Base-by-base conservation (phyloP, 2,329 filamentous ascomycete genomes). In the Penicillium sp. region DNA sequence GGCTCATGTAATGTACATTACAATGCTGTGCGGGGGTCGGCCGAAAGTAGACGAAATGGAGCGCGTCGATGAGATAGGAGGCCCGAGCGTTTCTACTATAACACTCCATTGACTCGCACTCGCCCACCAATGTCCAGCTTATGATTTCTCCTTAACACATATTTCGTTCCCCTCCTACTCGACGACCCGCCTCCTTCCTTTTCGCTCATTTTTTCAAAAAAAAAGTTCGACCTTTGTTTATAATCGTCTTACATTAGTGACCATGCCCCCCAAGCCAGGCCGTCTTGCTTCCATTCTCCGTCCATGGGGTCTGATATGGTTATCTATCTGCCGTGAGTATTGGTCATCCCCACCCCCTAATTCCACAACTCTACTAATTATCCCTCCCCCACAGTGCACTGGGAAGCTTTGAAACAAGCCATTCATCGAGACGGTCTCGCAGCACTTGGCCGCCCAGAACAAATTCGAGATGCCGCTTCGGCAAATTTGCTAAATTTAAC, bases 391-490 rank as follows among this genome's bases (percentile, higher is more conserved):
- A 50, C 19, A 66, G 63, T 67, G 9, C 63, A 67, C 53, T 66
- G 51, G 50, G 45, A 64, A 50, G 57, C 59, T 25, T 50, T 67
- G 27, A 59, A 3, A 27, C 16, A 64, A 54, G 57, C 63, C 0
- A 2, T 67, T 59, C 62, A 54, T 37, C 44, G 45, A 53, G 50
- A 67, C 3, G 64, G 64, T 19, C 54, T 64, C 19, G 29, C 54
- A 3, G 53, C 63, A 31, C 59, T 66, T 49, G 10, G 9, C 1
- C 55, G 13, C 43, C 54, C 44, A 26, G 45, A 11, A 39, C 52
- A 50, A 43, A 63, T 67, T 44, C 63, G 54, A 48, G 59, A 67
- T 52, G 59, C 55, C 25, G 64, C 64, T 49, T 54, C 57, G 26
- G 62, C 62, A 45, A 61, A 57, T n/a, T 39, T 67, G 31, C 37